phyloP scores from a whole-genome alignment of 768 basidiomycete genomes.

The Lactarius indigo region DNA sequence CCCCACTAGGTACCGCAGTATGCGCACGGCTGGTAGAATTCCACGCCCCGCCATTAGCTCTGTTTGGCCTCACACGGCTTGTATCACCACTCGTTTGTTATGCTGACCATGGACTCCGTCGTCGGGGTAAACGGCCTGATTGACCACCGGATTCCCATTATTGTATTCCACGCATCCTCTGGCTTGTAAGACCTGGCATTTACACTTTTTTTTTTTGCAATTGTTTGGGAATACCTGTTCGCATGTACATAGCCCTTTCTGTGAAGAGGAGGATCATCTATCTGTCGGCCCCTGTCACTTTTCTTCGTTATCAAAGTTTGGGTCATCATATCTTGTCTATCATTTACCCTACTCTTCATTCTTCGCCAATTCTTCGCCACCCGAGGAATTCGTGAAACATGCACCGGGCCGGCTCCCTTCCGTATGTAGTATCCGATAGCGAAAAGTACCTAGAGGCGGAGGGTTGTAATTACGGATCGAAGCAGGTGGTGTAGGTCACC shows the following conservation, averaged over 20 bases:
- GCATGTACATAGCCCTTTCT: background rate
- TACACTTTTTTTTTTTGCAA: slow-evolving; percentile 4
- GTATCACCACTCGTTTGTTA: slow-evolving; percentile 20
- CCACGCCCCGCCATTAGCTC: background rate
- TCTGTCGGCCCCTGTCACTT: background rate
- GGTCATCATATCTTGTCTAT: background rate
- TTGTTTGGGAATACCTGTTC: background rate
- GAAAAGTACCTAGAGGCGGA: background rate
- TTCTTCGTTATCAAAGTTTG: background rate
- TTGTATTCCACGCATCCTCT: slow-evolving; percentile 9
- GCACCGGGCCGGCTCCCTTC: background rate
- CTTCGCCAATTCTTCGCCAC: background rate
- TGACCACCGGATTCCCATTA: background rate
- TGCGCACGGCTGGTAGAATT: slow-evolving; percentile 14
- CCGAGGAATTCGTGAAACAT: background rate
- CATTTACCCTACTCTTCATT: background rate
- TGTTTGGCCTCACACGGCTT: slow-evolving; percentile 2
- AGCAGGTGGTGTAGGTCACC: background rate
- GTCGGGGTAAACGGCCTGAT: background rate
- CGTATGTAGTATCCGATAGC: background rate
- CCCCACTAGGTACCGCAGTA: slow-evolving; percentile 14
- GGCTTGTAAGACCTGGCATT: slow-evolving; percentile 2
- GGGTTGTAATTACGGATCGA: background rate
- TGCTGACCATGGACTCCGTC: background rate
- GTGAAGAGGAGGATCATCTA: background rate